Base-by-base conservation (phyloP, 2,329 filamentous ascomycete species). In the Fusarium napiforme region DNA sequence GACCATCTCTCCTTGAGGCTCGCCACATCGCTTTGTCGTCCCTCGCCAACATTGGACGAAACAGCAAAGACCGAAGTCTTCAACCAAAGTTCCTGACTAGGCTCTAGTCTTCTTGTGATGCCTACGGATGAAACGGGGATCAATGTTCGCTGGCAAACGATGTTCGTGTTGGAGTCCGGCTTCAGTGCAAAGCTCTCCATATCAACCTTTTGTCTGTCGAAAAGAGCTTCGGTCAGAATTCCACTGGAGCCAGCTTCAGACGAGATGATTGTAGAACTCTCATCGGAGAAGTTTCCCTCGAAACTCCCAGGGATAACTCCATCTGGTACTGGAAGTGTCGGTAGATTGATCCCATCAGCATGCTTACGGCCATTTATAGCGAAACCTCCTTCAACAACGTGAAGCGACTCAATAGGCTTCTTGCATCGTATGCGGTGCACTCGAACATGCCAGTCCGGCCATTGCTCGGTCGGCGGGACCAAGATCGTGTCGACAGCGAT, bases 401-500 rank as follows among this genome's bases (percentile, higher is more conserved):
- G 71, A 2, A 77, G 40, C 1, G 75, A 68, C 2, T 53, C 53
- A 9, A 71, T 26, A 0, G 10, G 2, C 0, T 28, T 16, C 4
- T 43, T 30, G 9, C 37, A 59, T 8, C 61, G 40, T 23, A 77
- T 61, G 0, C 71, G 71, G 45, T 81, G 81, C 1, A 80, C 45
- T 1, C 80, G 50, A 0, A 80, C 40, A 64, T 82, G 79, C 80
- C 81, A 82, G 26, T 82, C 80, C 2, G 81, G 81, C 81, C 80
- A 82, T 12, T 75, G 63, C n/a, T 69, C 60, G 2, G 75, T 77
- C 0, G 81, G 80, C 0, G 81, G 75, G 7, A 82, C 61, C 9
- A 81, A 52, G 1, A 77, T 74, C 0, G 81, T 79, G 16, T 79
- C 71, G 6, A 82, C 62, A 14, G 62, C 58, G 0, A 81, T 69